These are phyloP conservation scores for Pythium rishiriense DNA, from an alignment of 352 stramenopile species.

Conservation along the genomic window DNA sequence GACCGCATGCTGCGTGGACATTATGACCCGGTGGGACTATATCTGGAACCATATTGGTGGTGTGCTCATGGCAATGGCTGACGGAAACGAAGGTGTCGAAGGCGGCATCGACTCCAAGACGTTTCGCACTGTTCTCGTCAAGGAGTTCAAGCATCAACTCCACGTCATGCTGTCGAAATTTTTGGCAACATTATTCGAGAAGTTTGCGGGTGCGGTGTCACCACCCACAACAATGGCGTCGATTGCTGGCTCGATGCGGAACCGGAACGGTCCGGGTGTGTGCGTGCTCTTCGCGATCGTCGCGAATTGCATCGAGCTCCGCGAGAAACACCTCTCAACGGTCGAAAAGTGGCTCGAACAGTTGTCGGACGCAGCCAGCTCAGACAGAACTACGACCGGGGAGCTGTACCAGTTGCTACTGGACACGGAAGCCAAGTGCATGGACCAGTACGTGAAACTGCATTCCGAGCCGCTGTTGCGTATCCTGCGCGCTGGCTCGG, in stretches of 20 bases:
- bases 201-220: slow-evolving; percentile 30
- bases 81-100: slow-evolving; percentile 22
- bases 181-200: slow-evolving; percentile 44
- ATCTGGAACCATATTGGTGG: slow-evolving; percentile 58
- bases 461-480: slow-evolving; percentile 50
- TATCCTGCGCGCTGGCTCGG: slow-evolving; percentile 45
- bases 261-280: slow-evolving; percentile 37
- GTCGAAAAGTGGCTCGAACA: slow-evolving; percentile 51
- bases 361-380: slow-evolving; percentile 29
- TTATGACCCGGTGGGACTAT: slow-evolving; percentile 47
- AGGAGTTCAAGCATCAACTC: slow-evolving; percentile 47
- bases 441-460: slow-evolving; percentile 60
- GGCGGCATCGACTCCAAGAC: slow-evolving; percentile 24
- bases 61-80: slow-evolving; percentile 51
- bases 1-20: slow-evolving; percentile 41
- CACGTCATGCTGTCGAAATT: slow-evolving; percentile 51
- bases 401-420: slow-evolving; percentile 44
- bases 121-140: slow-evolving; percentile 31
- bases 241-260: slow-evolving; percentile 22
- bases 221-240: slow-evolving; percentile 40
- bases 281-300: slow-evolving; percentile 71
- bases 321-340: slow-evolving; percentile 46
- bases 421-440: slow-evolving; percentile 54
- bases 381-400: slow-evolving; percentile 7
- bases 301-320: slow-evolving; percentile 72